Conservation (phyloP, 106 monocot genomes). For the Allium sativum region DNA sequence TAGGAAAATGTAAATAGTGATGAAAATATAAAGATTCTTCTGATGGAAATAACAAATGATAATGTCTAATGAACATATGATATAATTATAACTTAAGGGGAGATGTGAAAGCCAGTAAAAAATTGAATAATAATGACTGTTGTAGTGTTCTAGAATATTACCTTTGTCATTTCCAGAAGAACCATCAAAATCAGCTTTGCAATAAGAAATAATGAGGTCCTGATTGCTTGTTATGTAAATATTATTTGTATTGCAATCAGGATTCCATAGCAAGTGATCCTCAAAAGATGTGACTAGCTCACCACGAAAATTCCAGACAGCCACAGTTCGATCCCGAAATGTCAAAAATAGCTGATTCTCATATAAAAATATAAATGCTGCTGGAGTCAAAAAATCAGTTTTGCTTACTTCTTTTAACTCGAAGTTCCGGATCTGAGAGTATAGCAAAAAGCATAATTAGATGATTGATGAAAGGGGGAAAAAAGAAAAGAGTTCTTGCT, state of each 20-base stretch:
- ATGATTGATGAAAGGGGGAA: not conserved
- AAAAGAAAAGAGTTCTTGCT: no score
- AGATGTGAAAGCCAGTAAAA: not conserved
- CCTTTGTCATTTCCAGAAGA: constrained; percentile 33
- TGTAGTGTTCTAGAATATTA: constrained; percentile 5
- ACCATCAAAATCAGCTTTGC: constrained; percentile 49
- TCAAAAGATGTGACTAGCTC: constrained; percentile 82
- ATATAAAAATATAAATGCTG: constrained; percentile 82
- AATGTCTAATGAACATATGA: not conserved
- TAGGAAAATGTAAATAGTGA: not conserved
- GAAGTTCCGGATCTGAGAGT: constrained; percentile 42
- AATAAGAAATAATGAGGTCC: constrained; percentile 77
- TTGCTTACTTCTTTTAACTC: constrained; percentile 65
- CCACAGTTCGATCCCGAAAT: constrained; percentile 61
- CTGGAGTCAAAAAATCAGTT: constrained; percentile 72
- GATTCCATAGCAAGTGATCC: constrained; percentile 81
- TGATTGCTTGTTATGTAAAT: constrained; percentile 78
- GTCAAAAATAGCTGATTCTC: constrained; percentile 82
- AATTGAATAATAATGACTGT: not conserved
- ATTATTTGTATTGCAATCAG: constrained; percentile 84
- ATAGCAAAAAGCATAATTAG: not conserved
- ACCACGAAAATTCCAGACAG: constrained; percentile 81
- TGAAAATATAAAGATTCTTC: not conserved
- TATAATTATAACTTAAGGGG: not conserved
- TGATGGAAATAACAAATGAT: not conserved